A percentile compares a stretch with the other conserved stretches of the same genome.
phyloP scores from a whole-genome alignment of 768 basidiomycete genomes.

The Lentinula lateritia region DNA sequence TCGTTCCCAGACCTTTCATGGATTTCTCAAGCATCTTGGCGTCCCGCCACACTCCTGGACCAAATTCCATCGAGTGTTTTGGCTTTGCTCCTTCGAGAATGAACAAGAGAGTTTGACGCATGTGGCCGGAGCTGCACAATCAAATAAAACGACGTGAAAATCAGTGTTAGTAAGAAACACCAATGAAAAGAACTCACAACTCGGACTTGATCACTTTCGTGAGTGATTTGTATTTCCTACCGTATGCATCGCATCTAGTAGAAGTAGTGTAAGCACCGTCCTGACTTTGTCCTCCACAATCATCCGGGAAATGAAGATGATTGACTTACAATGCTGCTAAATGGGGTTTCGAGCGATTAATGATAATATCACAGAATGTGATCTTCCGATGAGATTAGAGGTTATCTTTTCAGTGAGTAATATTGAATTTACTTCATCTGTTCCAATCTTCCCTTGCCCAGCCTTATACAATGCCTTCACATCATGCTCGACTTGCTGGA shows the following conservation, averaged over 20 bases:
- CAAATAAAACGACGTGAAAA: not conserved
- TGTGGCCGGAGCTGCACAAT: slow-evolving; percentile 21
- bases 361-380: slow-evolving; percentile 26
- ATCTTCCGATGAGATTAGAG: not conserved
- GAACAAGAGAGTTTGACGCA: slow-evolving; percentile 25
- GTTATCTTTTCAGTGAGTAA: not conserved
- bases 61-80: slow-evolving; percentile 24
- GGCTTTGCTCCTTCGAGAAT: slow-evolving; percentile 20
- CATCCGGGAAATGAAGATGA: not conserved
- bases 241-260: not conserved
- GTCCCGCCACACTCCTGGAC: slow-evolving; percentile 24
- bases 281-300: not conserved
- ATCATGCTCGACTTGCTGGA: slow-evolving; percentile 25
- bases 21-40: slow-evolving; percentile 27
- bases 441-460: slow-evolving; percentile 28
- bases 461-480: slow-evolving; percentile 25
- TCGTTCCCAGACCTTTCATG: slow-evolving; percentile 33
- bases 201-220: slow-evolving; percentile 10
- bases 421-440: slow-evolving; percentile 17
- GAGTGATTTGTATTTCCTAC: slow-evolving; percentile 3
- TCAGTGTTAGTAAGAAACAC: no score
- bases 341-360: slow-evolving; percentile 26
- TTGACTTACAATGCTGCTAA: slow-evolving; percentile 15
- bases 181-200: not conserved
- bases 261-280: slow-evolving; percentile 18